Evolutionary conservation across 257 asterid species (phyloP), one percentile per base, ranked within the genome.

Genomic region (Penstemon barbatus): DNA sequence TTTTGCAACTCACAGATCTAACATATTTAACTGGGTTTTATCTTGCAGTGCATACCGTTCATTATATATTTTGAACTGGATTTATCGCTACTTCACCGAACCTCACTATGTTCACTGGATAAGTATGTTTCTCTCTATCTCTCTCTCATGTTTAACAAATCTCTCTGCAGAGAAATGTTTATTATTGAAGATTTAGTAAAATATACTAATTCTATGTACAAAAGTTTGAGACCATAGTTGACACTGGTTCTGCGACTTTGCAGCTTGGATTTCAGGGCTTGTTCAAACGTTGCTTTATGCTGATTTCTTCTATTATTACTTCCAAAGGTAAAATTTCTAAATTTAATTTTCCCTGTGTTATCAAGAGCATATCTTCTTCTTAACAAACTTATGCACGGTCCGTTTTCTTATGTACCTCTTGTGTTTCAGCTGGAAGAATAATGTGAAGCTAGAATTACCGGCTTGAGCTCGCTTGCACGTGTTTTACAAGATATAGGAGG

Each of bases 41-140:
- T 70, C 5, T 61, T 77, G 81, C 93, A 87, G 97, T 4, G 97
- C 95, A 43, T 90, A 90, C 83, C 88, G 97, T 52, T 78, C 84
- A 52, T 71, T 90, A 4, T 90, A 90, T 78, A 80, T 90, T 74
- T 77, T 90, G 81, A 90, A 90, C 85, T 90, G 97, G 97, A 82
- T 90, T 65, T 90, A 90, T 76, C 97, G 97, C 82, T 87, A 81
- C 90, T 90, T 90, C 77, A 90, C 97, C 13, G 97, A 90, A 75
- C 88, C 91, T 36, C 93, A 86, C 78, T 90, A 43, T 68, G 83
- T 84, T 56, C 97, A 90, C 76, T 90, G 95, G 97, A 86, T 90
- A 84, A 86, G 97, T 87, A 84, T 44, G 76, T 42, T 63, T 39
- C 72, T 6, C 72, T 40, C 64, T 50, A 77, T 69, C 75, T 63